These are phyloP conservation scores for Lophium mytilinum DNA, from an alignment of 495 filamentous ascomycete genomes.

Conservation along the genomic window DNA sequence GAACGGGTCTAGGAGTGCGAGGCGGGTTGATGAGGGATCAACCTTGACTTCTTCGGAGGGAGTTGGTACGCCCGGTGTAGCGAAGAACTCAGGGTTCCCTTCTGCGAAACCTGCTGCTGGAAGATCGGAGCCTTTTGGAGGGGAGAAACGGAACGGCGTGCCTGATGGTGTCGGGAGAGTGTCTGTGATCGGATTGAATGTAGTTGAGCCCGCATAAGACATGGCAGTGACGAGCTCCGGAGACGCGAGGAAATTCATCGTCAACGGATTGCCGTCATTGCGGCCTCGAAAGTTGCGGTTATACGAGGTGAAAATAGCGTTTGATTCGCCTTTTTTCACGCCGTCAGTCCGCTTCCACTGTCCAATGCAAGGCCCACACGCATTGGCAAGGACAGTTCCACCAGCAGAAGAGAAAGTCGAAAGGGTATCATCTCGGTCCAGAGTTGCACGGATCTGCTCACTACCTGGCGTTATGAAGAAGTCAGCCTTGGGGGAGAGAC, in stretches of 20 bases:
- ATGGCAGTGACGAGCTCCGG: conserved; percentile 96
- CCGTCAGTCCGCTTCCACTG: conserved; percentile 92
- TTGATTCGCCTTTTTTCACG: conserved; percentile 71
- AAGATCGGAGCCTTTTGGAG: conserved; percentile 70
- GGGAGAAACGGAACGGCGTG: conserved; percentile 72
- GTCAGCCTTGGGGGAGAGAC: conserved; percentile 76
- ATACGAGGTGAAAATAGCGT: conserved; percentile 94
- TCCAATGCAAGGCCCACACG: conserved; percentile 91
- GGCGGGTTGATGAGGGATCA: conserved; percentile 74
- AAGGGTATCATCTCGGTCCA: conserved; percentile 78
- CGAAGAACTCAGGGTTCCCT: conserved; percentile 69
- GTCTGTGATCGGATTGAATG: conserved; percentile 95
- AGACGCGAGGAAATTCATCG: conserved; percentile 97
- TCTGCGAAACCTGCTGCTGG: conserved; percentile 69
- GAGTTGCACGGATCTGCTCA: conserved; percentile 91
- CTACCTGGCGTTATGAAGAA: conserved; percentile 96
- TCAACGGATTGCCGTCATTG: conserved; percentile 90
- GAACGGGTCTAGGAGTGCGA: conserved; percentile 89
- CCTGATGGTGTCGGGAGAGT: conserved; percentile 73
- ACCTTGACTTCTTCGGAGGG: conserved; percentile 59
- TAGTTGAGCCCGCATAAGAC: conserved; percentile 83
- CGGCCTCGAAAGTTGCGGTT: conserved; percentile 97
- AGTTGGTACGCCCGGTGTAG: conserved; percentile 61
- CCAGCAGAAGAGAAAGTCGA: conserved; percentile 81
- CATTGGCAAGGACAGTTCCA: conserved; percentile 85